Evolutionary conservation across 805 yeast species (phyloP), one percentile per base, ranked within the genome.

Genomic region (Saccharomycopsis sp.): DNA sequence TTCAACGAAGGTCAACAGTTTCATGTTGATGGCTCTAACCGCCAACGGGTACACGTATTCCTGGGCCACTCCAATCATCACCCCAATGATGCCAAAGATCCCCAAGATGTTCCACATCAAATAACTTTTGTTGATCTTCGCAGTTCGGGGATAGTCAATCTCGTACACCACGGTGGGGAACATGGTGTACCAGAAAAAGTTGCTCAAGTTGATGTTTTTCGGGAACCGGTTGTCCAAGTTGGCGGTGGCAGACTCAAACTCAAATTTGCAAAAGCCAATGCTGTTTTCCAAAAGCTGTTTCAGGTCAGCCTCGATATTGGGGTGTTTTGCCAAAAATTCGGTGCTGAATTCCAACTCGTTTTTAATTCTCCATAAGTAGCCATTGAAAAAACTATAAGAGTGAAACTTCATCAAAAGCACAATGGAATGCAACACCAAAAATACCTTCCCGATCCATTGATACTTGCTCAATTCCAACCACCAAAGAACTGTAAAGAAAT

Each of bases 381-480:
- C 98, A 55, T 88, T 88, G 63, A 78, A 92, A 54, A 83, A 87
- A 2, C 85, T 85, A 57, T 79, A 92, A 2, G 97, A 87, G 58
- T 92, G 97, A 76, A 81, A 80, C 57, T 92, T 92, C 99, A 92
- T 92, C 51, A 94, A 57, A 49, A 87, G 65, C 2, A 92, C 97
- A 36, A 86, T 65, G 8, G 87, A 75, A 56, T 92, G 98, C 38
- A 92, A 64, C 45, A 85, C 72, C 48, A 92, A 61, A 53, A 85
- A 92, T 32, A 88, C 88, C 54, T 78, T 77, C 2, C 86, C 95
- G 37, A 88, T 82, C 98, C 98, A 92, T 9, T 94, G 86, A 52
- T 71, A 82, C 30, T 68, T 63, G 12, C 64, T 58, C 36, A 56
- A 55, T 33, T 78, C 74, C 3, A 92, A 75, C 53, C 75, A 65